A percentile compares a stretch with the other conserved stretches of the same genome.
These are phyloP conservation scores for Aspergillus piperis DNA, from an alignment of 2,329 filamentous ascomycete species.

Conservation along the genomic window DNA sequence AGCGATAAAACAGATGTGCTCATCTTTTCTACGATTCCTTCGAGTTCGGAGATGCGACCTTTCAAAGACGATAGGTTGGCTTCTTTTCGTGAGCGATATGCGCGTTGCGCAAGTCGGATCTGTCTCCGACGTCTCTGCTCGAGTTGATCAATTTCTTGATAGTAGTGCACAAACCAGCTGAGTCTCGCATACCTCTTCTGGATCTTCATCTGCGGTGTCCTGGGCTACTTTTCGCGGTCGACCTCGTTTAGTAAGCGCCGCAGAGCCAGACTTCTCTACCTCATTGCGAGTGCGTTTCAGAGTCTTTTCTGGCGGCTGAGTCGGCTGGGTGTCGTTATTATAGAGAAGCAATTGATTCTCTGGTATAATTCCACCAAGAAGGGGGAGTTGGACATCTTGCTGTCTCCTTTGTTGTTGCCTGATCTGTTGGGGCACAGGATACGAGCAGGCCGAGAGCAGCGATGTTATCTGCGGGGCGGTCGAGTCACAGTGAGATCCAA, in stretches of 20 bases:
- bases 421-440: slow-evolving; percentile 18
- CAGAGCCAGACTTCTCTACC: not conserved
- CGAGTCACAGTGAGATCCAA: not conserved
- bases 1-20: slow-evolving; percentile 25
- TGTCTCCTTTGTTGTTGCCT: not conserved
- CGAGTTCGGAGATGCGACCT: slow-evolving; percentile 22
- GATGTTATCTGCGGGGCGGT: slow-evolving; percentile 16
- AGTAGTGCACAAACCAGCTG: not conserved
- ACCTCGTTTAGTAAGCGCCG: slow-evolving; percentile 21
- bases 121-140: slow-evolving; percentile 27
- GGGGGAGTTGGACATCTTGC: not conserved
- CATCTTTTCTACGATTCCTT: slow-evolving; percentile 25
- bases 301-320: not conserved
- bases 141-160: not conserved
- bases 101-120: slow-evolving; percentile 29
- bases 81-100: slow-evolving; percentile 31
- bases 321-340: not conserved
- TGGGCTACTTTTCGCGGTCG: slow-evolving; percentile 22
- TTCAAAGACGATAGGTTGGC: slow-evolving; percentile 22
- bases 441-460: slow-evolving; percentile 24
- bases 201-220: slow-evolving; percentile 13
- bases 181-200: slow-evolving; percentile 21
- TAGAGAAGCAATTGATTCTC: not conserved
- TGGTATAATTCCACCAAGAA: not conserved
- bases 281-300: slow-evolving; percentile 3